A percentile compares a stretch with the other conserved stretches of the same genome.
Conservation (phyloP, 345 rosid species). For the Clausena lansium region DNA sequence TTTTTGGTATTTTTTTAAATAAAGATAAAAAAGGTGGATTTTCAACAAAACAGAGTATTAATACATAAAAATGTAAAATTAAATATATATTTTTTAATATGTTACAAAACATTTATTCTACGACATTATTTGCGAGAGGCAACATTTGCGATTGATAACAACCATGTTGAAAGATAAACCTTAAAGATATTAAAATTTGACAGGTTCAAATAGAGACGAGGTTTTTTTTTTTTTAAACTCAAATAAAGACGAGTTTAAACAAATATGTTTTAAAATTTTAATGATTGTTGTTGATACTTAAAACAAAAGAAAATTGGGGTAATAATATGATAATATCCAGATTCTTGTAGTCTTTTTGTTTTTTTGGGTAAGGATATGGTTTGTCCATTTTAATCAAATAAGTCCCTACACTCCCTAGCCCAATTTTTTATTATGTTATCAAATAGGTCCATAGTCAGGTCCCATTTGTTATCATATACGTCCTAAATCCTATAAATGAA, state of each 20-base stretch:
- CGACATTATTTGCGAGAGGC: neutral
- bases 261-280: too few relatives aligned
- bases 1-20: too few relatives aligned
- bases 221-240: too few relatives aligned
- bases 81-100: too few relatives aligned
- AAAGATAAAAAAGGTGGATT: too few relatives aligned
- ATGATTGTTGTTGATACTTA: neutral
- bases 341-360: neutral
- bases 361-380: neutral
- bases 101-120: neutral
- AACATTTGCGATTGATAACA: neutral
- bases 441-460: too few relatives aligned
- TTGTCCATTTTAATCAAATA: neutral
- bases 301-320: neutral
- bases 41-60: neutral
- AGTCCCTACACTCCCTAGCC: neutral
- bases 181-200: neutral
- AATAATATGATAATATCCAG: neutral
- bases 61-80: neutral
- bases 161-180: neutral
- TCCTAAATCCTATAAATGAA: too few relatives aligned
- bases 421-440: neutral
- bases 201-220: neutral
- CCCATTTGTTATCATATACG: too few relatives aligned
- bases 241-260: neutral